A percentile compares a stretch with the other conserved stretches of the same genome.
Evolutionary conservation across 2,329 filamentous ascomycete species (phyloP).

Genomic region (Orbilia quercus): DNA sequence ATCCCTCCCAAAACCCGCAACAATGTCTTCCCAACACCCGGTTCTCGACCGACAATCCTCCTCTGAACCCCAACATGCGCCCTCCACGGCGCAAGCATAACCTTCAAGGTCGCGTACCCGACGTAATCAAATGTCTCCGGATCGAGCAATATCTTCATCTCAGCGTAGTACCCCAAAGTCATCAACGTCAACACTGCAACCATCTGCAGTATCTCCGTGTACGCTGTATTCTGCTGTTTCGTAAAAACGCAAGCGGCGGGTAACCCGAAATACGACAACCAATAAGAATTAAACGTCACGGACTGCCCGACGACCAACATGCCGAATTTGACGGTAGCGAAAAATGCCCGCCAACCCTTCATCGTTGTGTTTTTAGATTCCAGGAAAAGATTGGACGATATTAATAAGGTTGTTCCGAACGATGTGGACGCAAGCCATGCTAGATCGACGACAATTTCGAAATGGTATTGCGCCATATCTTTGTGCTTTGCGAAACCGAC

Average conservation of each 20-base stretch:
- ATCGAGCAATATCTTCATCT: slow-evolving; percentile 10
- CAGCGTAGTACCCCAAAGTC: slow-evolving; percentile 3
- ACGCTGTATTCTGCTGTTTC: neutral
- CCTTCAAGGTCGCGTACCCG: neutral
- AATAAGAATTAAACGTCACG: slow-evolving; percentile 8
- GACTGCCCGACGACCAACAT: slow-evolving; percentile 4
- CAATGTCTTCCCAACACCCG: neutral
- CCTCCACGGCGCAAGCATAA: slow-evolving; percentile 9
- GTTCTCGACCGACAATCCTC: neutral
- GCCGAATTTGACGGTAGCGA: slow-evolving; percentile 10
- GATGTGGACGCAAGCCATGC: slow-evolving; percentile 8
- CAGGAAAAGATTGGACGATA: slow-evolving; percentile 7
- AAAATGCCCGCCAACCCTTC: slow-evolving; percentile 1
- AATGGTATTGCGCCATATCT: slow-evolving; percentile 22
- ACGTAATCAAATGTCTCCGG: neutral
- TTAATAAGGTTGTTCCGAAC: slow-evolving; percentile 15
- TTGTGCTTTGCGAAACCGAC: slow-evolving; percentile 2
- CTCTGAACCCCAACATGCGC: neutral
- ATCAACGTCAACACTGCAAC: neutral
- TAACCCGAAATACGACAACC: neutral
- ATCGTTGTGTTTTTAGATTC: slow-evolving; percentile 6
- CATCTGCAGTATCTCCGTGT: neutral
- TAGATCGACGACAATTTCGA: slow-evolving; percentile 7
- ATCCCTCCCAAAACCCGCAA: neutral
- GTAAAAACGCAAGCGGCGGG: neutral